Conservation (phyloP, 805 yeast genomes). For the Citeromyces matritensis region DNA sequence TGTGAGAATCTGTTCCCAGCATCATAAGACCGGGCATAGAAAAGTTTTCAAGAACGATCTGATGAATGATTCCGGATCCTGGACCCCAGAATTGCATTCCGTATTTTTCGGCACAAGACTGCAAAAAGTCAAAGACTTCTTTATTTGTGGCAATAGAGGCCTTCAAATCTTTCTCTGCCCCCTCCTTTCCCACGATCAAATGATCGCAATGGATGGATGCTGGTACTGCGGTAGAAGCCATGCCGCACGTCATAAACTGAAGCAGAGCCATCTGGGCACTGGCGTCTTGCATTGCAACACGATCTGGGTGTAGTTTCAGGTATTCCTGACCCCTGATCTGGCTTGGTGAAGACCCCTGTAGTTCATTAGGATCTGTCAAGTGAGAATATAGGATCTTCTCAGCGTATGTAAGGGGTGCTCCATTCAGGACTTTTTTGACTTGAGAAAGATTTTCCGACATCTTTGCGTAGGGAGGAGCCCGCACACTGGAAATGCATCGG, state of each 20-base stretch:
- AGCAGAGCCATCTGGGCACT: conserved; percentile 98
- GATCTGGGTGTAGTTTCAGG: conserved; percentile 86
- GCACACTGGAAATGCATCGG: conserved; percentile 6
- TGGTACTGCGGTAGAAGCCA: conserved; percentile 79
- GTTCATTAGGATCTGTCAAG: conserved; percentile 75
- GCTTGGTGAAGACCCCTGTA: conserved; percentile 80
- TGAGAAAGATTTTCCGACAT: conserved; percentile 44
- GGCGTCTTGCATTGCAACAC: conserved; percentile 99
- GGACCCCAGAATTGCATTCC: conserved; percentile 99
- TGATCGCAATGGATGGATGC: conserved; percentile 97
- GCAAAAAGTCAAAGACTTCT: conserved; percentile 91
- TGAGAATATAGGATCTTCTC: conserved; percentile 93
- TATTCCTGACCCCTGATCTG: conserved; percentile 79
- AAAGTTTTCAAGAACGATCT: conserved; percentile 92
- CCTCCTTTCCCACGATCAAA: conserved; percentile 90
- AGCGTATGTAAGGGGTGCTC: conserved; percentile 73
- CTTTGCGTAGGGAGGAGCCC: conserved; percentile 83
- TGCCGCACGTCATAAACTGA: conserved; percentile 95
- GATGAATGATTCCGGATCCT: conserved; percentile 97
- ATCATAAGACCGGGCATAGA: conserved; percentile 94
- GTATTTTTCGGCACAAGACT: conserved; percentile 75
- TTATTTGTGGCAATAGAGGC: conserved; percentile 75
- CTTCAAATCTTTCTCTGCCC: conserved; percentile 73
- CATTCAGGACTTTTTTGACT: conserved; percentile 14
- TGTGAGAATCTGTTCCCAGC: conserved; percentile 97